Base-by-base conservation (phyloP, 495 filamentous ascomycete genomes). In the Podospora fimiseda region DNA sequence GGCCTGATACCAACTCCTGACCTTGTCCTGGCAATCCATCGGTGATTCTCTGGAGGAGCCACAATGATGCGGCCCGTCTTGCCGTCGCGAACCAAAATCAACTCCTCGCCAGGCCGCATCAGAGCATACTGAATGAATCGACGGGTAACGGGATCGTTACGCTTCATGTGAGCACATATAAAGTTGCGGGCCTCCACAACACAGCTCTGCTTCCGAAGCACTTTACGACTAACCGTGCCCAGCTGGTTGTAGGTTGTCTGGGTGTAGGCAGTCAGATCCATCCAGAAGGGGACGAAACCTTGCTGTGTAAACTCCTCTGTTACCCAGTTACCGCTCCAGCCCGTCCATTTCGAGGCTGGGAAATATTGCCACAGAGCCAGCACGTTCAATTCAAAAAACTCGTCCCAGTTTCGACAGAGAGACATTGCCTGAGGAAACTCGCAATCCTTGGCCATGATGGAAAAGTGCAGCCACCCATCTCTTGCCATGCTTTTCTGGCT, bases 331-430 rank as follows among this genome's bases (percentile, higher is more conserved):
- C 70, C 69, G 19, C 64, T 60, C 71, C 69, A 74, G 14, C 65
- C 57, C 14, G 63, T 54, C 73, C 71, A 78, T 50, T 73, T 74
- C 4, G 70, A 65, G 1, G 70, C 72, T 0, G 74, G 75, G 43
- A 80, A 80, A 45, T 74, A 81, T 43, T 77, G 69, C 60, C 71
- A 78, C 14, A 68, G 42, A 3, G 73, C 64, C 7, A 79, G 66
- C 33, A 72, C 62, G 39, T 74, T 75, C 22, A 81, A 53, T 40
- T 79, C 70, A 42, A 70, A 74, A 58, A 80, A 76, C 53, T 81
- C 78, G 23, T 76, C 69, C 76, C 75, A 80, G 53, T 75, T 76
- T 38, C 75, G 72, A 53, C 78, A 81, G 8, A 80, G 68, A 15
- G 64, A 52, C n/a, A 74, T 70, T 18, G 77, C 77, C 16, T 75